Evolutionary conservation across 139 green algal genomes (phyloP).

Genomic region (Micractinium sp.): DNA sequence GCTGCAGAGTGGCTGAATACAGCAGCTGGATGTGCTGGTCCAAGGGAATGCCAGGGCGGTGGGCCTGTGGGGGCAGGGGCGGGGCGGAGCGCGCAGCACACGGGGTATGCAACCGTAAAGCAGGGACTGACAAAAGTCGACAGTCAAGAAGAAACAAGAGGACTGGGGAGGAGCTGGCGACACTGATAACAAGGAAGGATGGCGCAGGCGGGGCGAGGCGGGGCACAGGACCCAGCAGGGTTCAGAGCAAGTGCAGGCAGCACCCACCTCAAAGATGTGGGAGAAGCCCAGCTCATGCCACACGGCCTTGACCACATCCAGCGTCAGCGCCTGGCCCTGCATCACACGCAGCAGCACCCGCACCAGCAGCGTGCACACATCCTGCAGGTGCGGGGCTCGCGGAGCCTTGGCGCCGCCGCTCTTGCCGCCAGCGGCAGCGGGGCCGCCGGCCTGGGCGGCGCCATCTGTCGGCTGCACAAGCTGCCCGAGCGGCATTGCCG

Average conservation of each 20-base stretch:
- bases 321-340: not conserved
- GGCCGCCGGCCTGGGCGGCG: too few species aligned
- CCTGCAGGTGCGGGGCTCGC: slow-evolving; percentile 23
- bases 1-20: slow-evolving; percentile 16
- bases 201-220: not conserved
- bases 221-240: not conserved
- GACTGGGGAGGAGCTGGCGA: not conserved
- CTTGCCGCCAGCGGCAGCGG: too few species aligned
- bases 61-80: not conserved
- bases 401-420: not conserved
- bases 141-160: too few species aligned
- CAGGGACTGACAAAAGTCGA: not conserved
- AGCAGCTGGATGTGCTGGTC: slow-evolving; percentile 21
- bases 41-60: not conserved
- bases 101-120: not conserved
- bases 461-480: too few species aligned
- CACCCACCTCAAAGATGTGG: slow-evolving; percentile 35
- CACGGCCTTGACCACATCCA: slow-evolving; percentile 36
- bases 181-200: not conserved
- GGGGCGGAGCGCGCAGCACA: not conserved
- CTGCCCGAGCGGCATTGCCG: too few species aligned
- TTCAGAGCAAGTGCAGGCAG: too few species aligned
- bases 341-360: slow-evolving; percentile 22
- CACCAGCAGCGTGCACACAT: slow-evolving; percentile 28
- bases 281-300: slow-evolving; percentile 41